phyloP scores from a whole-genome alignment of 345 rosid species.

The Linum tenue region DNA sequence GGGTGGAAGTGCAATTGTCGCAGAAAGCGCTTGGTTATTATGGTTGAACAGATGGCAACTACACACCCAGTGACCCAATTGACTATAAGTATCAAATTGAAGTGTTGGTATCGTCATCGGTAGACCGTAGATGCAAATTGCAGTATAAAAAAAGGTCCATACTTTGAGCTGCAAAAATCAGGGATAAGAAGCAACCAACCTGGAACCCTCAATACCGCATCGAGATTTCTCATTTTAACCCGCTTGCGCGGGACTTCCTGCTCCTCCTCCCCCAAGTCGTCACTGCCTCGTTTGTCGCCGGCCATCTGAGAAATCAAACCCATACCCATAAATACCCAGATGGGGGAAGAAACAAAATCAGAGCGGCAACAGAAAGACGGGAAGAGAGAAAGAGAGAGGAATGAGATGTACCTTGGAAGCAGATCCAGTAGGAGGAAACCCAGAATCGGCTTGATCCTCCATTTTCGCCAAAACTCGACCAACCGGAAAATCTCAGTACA shows the following conservation, averaged over 20 bases:
- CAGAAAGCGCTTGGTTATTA: no score
- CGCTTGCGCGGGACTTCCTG: conserved; percentile 18
- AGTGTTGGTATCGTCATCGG: no score
- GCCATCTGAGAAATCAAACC: conserved; percentile 6
- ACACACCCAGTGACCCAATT: no score
- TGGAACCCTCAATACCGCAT: conserved; percentile 17
- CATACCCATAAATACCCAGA: neutral
- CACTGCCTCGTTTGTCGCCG: conserved; percentile 17
- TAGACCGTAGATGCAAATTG: no score
- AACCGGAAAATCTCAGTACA: conserved; percentile 1
- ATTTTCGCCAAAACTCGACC: neutral
- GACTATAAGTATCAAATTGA: no score
- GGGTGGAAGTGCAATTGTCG: no score
- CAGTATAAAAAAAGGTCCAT: neutral
- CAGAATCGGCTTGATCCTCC: conserved; percentile 10
- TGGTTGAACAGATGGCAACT: no score
- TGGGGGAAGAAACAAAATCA: neutral
- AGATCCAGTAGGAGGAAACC: conserved; percentile 2
- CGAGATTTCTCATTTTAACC: conserved; percentile 27
- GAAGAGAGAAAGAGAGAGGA: neutral
- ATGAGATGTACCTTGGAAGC: conserved; percentile 4
- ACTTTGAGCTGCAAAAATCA: neutral
- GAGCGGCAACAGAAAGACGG: neutral
- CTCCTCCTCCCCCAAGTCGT: conserved; percentile 13
- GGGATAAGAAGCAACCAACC: conserved; percentile 17